phyloP scores from a whole-genome alignment of 1,284 basidiomycete genomes.

The Ustilago lituana region DNA sequence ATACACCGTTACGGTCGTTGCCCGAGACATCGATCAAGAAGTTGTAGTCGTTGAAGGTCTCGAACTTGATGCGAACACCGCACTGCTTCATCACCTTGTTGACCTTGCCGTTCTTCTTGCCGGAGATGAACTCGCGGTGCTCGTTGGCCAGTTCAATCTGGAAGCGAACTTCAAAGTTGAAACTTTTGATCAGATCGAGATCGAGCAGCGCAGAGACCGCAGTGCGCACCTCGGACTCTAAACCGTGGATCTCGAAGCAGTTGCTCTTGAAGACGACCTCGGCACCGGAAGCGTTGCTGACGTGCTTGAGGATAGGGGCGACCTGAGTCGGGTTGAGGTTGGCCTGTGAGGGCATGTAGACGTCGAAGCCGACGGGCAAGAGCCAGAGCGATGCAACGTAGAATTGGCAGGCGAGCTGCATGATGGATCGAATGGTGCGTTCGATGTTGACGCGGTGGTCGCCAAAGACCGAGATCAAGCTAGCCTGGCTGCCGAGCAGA shows the following conservation, averaged over 20 bases:
- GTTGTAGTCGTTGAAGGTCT: slow-evolving; percentile 98
- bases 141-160: slow-evolving; percentile 98
- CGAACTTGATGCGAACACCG: slow-evolving; percentile 96
- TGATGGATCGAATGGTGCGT: slow-evolving; percentile 90
- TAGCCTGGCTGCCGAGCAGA: slow-evolving; percentile 86
- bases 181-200: slow-evolving; percentile 88
- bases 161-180: slow-evolving; percentile 97
- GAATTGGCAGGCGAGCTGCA: slow-evolving; percentile 94
- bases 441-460: slow-evolving; percentile 95
- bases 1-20: slow-evolving; percentile 73
- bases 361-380: slow-evolving; percentile 90
- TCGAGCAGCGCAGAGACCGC: slow-evolving; percentile 89
- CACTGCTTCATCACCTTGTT: slow-evolving; percentile 71
- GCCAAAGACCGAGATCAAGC: slow-evolving; percentile 91
- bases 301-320: slow-evolving; percentile 83
- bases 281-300: slow-evolving; percentile 86
- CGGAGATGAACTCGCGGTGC: slow-evolving; percentile 90
- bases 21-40: slow-evolving; percentile 86
- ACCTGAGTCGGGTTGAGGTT: slow-evolving; percentile 85
- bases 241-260: slow-evolving; percentile 97
- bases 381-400: slow-evolving; percentile 97
- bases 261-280: slow-evolving; percentile 97
- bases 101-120: slow-evolving; percentile 69
- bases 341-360: slow-evolving; percentile 79
- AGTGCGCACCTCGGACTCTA: slow-evolving; percentile 87